Conservation (phyloP, 2,329 filamentous ascomycete species). For the Cytospora piceicola region DNA sequence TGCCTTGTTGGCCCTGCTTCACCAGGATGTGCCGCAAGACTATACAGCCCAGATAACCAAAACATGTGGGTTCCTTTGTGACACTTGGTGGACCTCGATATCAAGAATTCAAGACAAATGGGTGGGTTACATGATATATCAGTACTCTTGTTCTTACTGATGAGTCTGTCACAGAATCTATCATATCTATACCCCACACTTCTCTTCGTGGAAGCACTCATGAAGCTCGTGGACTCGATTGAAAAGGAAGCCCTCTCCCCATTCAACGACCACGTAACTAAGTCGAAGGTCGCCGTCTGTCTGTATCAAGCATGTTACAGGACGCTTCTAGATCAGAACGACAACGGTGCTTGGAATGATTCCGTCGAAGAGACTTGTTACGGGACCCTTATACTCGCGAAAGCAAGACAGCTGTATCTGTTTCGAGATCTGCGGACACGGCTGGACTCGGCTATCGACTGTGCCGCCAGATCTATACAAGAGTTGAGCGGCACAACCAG, state of each 20-base stretch:
- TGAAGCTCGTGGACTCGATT: background rate
- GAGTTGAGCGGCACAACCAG: no score
- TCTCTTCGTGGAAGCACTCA: background rate
- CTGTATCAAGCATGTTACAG: background rate
- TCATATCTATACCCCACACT: background rate
- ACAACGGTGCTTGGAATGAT: background rate
- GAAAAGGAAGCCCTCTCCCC: background rate
- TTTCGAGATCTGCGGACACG: background rate
- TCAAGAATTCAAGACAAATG: conserved; percentile 5
- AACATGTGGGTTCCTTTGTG: background rate
- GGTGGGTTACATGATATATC: no score
- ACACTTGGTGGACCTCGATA: background rate
- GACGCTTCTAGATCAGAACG: background rate
- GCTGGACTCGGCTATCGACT: background rate
- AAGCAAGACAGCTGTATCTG: background rate
- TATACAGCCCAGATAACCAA: background rate
- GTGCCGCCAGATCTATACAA: no score
- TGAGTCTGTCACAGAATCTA: background rate
- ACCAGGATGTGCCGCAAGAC: background rate
- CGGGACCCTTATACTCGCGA: background rate
- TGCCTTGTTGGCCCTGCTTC: background rate
- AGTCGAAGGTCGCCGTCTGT: background rate
- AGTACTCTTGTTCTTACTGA: no score
- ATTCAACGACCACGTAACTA: background rate
- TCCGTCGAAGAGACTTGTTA: background rate